A percentile compares a stretch with the other conserved stretches of the same genome.
phyloP scores from a whole-genome alignment of 2,329 filamentous ascomycete species.

The Xylariaceae sp. region DNA sequence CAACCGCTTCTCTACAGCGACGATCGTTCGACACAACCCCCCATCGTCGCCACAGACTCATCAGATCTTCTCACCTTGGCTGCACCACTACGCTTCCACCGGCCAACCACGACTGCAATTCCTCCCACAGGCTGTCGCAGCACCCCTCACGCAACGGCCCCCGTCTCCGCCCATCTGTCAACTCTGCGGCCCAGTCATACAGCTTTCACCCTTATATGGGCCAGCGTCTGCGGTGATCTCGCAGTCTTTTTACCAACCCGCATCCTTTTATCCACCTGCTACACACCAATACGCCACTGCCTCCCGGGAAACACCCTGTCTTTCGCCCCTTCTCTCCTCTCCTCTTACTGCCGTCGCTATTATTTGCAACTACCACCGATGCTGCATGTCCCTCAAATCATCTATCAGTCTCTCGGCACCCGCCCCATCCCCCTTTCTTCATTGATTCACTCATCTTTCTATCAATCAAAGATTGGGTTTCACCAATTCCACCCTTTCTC shows the following conservation, averaged over 20 bases:
- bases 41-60: no score
- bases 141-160: no score
- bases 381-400: constrained; percentile 1
- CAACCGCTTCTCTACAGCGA: constrained; percentile 18
- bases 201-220: no score
- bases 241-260: no score
- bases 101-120: no score
- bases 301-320: constrained; percentile 8
- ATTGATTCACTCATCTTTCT: background rate
- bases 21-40: constrained; percentile 14
- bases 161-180: no score
- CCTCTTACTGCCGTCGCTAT: constrained; percentile 6
- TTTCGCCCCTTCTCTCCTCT: constrained; percentile 4
- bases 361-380: constrained; percentile 7
- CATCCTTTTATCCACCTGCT: no score
- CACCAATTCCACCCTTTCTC: background rate
- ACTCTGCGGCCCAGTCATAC: no score
- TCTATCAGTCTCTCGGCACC: constrained; percentile 3
- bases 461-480: background rate
- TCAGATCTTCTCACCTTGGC: no score
- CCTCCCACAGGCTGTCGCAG: no score
- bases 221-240: no score
- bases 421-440: background rate
- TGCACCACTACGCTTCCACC: no score
- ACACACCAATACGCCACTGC: background rate